phyloP scores from a whole-genome alignment of 305 asterid genomes.

The Fraxinus paxiana region DNA sequence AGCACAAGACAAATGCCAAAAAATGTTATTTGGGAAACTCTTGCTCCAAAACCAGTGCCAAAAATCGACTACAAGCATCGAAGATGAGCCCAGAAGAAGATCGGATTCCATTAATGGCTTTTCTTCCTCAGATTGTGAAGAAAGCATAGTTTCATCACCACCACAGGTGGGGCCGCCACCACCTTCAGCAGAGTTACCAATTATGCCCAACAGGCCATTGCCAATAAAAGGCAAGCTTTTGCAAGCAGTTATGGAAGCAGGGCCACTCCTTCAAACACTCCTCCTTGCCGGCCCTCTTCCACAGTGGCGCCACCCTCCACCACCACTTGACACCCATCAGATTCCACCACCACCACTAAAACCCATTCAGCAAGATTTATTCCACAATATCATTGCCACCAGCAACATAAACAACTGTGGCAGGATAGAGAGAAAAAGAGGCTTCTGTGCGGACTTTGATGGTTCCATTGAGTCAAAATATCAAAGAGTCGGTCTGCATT shows the following conservation, averaged over 20 bases:
- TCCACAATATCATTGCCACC: constrained; percentile 10
- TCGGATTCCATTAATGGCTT: constrained; percentile 32
- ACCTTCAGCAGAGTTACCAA: constrained; percentile 25
- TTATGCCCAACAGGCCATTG: constrained; percentile 38
- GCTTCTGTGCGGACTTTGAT: constrained; percentile 31
- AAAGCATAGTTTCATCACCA: constrained; percentile 78
- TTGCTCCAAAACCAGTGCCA: constrained; percentile 41
- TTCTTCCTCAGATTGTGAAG: constrained; percentile 72
- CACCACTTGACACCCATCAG: constrained; percentile 51
- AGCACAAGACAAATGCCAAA: constrained; percentile 40
- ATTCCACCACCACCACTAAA: constrained; percentile 56
- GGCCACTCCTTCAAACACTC: constrained; percentile 73
- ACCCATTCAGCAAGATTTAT: constrained; percentile 30
- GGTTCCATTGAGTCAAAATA: constrained; percentile 45
- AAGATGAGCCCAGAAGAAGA: constrained; percentile 52
- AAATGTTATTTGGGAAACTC: constrained; percentile 31
- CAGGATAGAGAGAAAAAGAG: constrained; percentile 52
- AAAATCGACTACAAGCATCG: constrained; percentile 44
- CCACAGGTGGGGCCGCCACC: not conserved
- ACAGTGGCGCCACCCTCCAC: constrained; percentile 95
- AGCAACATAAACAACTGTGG: constrained; percentile 36
- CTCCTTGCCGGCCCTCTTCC: constrained; percentile 84
- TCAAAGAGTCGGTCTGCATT: constrained; percentile 52
- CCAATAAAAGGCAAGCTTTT: constrained; percentile 71
- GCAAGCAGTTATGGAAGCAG: constrained; percentile 77